Evolutionary conservation across 768 basidiomycete species (phyloP).

Genomic region (Lactarius tabidus): DNA sequence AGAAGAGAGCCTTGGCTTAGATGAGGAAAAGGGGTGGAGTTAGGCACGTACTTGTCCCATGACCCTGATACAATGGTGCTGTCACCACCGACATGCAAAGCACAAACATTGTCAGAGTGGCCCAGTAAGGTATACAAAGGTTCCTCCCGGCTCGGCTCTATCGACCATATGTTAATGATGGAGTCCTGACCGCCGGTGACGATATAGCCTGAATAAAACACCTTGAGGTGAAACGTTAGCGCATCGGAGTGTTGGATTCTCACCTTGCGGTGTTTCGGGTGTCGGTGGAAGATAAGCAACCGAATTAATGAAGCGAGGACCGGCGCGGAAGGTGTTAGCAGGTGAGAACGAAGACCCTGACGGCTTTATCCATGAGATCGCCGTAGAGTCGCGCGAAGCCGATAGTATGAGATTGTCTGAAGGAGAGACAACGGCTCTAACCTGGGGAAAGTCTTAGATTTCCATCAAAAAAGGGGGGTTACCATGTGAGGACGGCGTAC

Average conservation of each 20-base stretch:
- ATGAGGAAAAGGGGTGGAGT: background rate
- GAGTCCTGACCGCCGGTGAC: conserved; percentile 89
- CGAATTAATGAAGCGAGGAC: conserved; percentile 76
- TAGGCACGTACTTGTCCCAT: conserved; percentile 81
- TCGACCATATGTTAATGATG: conserved; percentile 77
- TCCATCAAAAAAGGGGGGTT: conserved; percentile 27
- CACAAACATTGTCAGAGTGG: conserved; percentile 87
- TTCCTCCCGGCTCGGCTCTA: conserved; percentile 56
- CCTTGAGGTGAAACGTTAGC: conserved; percentile 22
- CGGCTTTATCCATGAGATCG: conserved; percentile 75
- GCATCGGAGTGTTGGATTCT: conserved; percentile 21
- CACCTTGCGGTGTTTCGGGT: conserved; percentile 66
- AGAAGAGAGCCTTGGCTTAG: background rate
- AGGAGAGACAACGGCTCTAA: conserved; percentile 76
- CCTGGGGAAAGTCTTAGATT: conserved; percentile 45
- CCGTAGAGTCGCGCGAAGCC: conserved; percentile 87
- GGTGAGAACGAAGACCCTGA: conserved; percentile 50
- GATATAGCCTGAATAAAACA: conserved; percentile 49
- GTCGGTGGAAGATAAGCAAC: conserved; percentile 65
- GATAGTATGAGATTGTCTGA: conserved; percentile 77
- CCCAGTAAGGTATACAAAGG: conserved; percentile 83
- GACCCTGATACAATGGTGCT: conserved; percentile 89
- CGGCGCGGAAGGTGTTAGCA: conserved; percentile 53
- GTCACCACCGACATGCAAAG: conserved; percentile 62
- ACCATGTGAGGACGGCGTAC: conserved; percentile 43